phyloP scores from a whole-genome alignment of 805 yeast genomes.

The Monosporozyma servazzii region DNA sequence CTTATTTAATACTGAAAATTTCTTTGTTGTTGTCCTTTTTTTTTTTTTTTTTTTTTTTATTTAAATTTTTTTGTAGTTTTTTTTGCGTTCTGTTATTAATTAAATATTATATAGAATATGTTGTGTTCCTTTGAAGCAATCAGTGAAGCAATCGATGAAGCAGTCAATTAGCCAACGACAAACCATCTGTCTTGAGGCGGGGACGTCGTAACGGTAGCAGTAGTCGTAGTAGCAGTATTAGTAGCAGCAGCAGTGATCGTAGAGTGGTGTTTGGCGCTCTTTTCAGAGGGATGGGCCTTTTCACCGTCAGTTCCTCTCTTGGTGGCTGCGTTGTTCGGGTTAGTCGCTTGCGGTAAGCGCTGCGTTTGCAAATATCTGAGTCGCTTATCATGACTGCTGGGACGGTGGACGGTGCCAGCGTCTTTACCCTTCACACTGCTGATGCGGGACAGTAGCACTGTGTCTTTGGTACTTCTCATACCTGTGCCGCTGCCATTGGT shows the following conservation, averaged over 20 bases:
- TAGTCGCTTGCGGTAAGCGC: not conserved
- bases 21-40: not conserved
- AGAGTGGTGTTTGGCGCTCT: not conserved
- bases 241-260: not conserved
- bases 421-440: not conserved
- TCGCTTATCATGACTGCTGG: not conserved
- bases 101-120: not conserved
- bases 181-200: conserved; percentile 3
- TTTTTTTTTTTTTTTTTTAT: not conserved
- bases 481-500: not conserved
- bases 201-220: not conserved
- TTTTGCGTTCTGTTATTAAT: not conserved
- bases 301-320: not conserved
- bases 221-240: not conserved
- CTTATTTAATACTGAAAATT: not conserved
- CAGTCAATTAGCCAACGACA: conserved; percentile 1
- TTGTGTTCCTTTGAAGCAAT: too few species aligned
- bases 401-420: too few species aligned
- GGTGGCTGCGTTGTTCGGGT: not conserved
- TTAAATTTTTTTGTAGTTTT: not conserved
- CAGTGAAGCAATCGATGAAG: not conserved
- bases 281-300: not conserved
- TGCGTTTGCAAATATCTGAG: not conserved
- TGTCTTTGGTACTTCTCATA: not conserved
- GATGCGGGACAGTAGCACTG: not conserved